Base-by-base conservation (phyloP, 164 flowering plant species). In the Vitis riparia region DNA sequence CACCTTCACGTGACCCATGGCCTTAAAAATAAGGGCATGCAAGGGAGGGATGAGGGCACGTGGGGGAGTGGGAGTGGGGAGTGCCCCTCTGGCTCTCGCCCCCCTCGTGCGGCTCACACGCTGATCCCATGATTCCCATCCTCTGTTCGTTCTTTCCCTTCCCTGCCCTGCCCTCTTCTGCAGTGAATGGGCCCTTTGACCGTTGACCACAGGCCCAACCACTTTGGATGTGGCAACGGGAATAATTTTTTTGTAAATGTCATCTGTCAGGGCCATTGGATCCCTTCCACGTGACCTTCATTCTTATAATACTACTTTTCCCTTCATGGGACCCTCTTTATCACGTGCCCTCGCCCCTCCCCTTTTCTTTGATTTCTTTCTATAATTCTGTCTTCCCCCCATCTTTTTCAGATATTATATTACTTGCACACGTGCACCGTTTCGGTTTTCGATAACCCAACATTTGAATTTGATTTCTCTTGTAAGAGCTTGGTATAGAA, bases 251-350 rank as follows among this genome's bases (percentile, higher is more conserved):
- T 70, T 57, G 30, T 13, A 68, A 68, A 37, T 37, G 30, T 55
- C 32, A 68, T 37, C 1, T 37, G 7, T 37, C 44, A 37, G 44
- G 73, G 60, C 50, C 72, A 68, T 70, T 65, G 81, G 83, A 82
- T 76, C 81, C 78, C 75, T 66, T 77, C 81, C 87, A 83, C 82
- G 82, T 81, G 86, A 83, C 76, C 55, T 70, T 67, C 74, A 15
- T 63, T 0, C 44, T 51, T 59, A 44, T 27, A n/a, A 49, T 37
- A 44, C 1, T 65, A 57, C 66, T 48, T 67, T 55, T 70, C 77
- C 71, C 75, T 72, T 71, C 74, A 68, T 71, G 82, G 73, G 44
- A 37, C 44, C 44, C 44, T 37, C 44, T 37, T 37, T 37, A 37
- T 37, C 80, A 79, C 71, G 82, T 79, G 79, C 70, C 79, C 68